Percentiles rank a stretch among this genome's conserved stretches.
phyloP scores from a whole-genome alignment of 2,329 filamentous ascomycete species.

The Fusarium hostae region DNA sequence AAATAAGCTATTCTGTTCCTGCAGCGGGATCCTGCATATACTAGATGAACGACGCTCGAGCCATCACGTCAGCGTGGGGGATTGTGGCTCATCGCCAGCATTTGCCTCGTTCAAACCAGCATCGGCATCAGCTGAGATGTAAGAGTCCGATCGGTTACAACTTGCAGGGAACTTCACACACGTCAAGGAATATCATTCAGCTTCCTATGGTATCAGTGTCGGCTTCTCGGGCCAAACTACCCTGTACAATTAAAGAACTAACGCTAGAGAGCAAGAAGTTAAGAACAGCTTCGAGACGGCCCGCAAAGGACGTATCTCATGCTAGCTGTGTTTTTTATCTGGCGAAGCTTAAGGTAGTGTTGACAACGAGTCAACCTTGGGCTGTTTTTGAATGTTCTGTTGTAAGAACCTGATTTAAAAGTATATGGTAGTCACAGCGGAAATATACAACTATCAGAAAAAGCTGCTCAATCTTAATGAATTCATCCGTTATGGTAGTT shows the following conservation, averaged over 20 bases:
- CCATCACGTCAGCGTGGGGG: not conserved
- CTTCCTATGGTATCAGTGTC: not conserved
- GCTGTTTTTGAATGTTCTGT: no score
- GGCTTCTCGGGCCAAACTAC: not conserved
- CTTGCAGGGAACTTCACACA: not conserved
- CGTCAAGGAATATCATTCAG: not conserved
- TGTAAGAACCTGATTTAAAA: no score
- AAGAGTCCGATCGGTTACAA: not conserved
- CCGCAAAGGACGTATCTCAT: not conserved
- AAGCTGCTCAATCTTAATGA: accelerated
- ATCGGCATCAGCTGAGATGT: accelerated
- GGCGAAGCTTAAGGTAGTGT: no score
- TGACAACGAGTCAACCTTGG: no score
- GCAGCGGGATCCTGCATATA: not conserved
- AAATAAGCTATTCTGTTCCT: not conserved
- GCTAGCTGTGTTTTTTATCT: no score
- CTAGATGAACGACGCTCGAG: not conserved
- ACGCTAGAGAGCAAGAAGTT: not conserved
- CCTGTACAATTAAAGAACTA: not conserved
- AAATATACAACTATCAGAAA: no score
- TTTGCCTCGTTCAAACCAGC: not conserved
- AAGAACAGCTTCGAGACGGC: not conserved
- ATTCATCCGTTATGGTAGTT: accelerated
- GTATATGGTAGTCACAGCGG: accelerated
- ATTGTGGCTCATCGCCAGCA: not conserved